Base-by-base conservation (phyloP, 495 filamentous ascomycete genomes). In the Amniculicola lignicola region DNA sequence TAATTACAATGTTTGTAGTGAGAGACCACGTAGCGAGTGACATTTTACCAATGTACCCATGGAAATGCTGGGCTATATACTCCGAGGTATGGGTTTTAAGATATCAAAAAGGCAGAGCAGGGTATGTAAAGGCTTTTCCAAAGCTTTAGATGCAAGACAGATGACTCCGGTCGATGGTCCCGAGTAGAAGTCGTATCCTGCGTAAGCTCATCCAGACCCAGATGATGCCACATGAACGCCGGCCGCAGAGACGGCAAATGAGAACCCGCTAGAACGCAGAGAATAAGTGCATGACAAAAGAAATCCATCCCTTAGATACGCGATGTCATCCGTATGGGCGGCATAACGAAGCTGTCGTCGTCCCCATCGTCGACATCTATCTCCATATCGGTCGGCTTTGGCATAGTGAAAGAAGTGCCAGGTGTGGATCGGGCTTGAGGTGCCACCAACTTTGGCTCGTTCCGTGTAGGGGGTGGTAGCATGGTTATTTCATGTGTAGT, bases 291-390 rank as follows among this genome's bases (percentile, higher is more conserved):
- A 19, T n/a, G 5, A 41, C 12, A 23, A 11, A 29, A 22, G 24
- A 1, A 23, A n/a, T n/a, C n/a, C n/a, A n/a, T n/a, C 2, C n/a
- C 18, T 53, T 55, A 64, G n/a, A 14, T 39, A n/a, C 57, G 62
- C 19, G 56, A 57, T 22, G 62, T 65, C 6, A 63, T 19, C 25
- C 55, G 54, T 24, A 65, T 50, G 10, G 62, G 53, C 10, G 61
- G 52, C 45, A 68, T 47, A 10, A 54, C 51, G 39, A 69, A 66
- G 23, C 62, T 61, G 1, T 38, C 31, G 16, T 64, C 62, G 27
- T 66, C 68, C 12, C 59, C 62, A 15, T 58, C 60, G 35, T 58
- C 60, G 31, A 62, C 64, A 33, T 69, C 68, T 16, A 62, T 53
- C 42, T 69, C 66, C 3, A 68, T 62, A 40, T 64, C 65, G 11